Conservation (phyloP, 139 green algal genomes). For the Desmodesmus armatus region DNA sequence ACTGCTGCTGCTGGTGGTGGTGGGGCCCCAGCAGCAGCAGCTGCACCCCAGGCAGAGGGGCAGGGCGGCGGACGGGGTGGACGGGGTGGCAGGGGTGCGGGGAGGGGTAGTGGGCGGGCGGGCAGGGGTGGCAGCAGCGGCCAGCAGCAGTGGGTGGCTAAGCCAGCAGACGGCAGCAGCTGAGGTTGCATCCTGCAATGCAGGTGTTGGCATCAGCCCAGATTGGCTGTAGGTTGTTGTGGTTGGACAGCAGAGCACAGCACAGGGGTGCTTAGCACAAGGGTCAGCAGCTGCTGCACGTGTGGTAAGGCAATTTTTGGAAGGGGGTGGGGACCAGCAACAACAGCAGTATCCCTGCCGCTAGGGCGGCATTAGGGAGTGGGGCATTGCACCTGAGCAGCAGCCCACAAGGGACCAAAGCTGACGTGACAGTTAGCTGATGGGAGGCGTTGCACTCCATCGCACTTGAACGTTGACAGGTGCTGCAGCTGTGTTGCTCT, state of each 20-base stretch:
- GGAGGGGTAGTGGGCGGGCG: neutral
- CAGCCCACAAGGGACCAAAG: no score
- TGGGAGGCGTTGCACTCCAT: no score
- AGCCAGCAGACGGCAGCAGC: neutral
- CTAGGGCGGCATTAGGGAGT: no score
- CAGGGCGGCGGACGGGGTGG: neutral
- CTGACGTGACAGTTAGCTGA: no score
- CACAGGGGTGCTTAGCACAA: neutral
- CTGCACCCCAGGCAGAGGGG: neutral
- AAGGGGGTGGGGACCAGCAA: neutral
- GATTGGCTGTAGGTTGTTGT: neutral
- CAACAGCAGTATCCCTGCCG: no score
- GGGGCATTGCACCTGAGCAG: no score
- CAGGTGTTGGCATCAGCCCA: neutral
- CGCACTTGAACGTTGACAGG: no score
- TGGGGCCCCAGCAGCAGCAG: neutral
- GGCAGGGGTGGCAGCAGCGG: neutral
- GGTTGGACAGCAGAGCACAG: neutral
- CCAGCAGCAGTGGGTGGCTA: constrained; percentile 11
- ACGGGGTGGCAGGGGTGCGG: neutral
- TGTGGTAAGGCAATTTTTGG: neutral
- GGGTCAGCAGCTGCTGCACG: neutral
- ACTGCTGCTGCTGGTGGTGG: neutral
- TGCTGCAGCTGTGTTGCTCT: neutral
- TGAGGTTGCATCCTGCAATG: neutral